Evolutionary conservation across 1,284 basidiomycete genomes (phyloP), one percentile per base, ranked within the genome.

Genomic region (Porodaedalea pini): DNA sequence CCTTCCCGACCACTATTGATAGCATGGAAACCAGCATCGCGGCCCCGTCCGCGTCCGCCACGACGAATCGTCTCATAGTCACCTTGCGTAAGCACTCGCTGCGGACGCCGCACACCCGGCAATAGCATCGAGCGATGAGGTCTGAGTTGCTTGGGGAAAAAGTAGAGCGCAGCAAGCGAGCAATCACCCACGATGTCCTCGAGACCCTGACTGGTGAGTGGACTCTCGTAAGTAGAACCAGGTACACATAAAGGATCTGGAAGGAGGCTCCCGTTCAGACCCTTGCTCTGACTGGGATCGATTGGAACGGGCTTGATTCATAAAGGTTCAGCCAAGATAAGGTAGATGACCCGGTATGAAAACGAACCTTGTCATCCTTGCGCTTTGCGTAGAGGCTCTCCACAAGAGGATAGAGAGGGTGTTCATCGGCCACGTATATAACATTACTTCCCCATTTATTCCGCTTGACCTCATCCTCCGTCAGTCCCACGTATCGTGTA

Each of bases 211-310:
- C 68, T 67, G 7, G 74, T 64, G 41, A 91, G 69, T 1, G 94
- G 95, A 31, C 85, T 86, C 66, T 88, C 85, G 70, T 92, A 95
- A 0, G 91, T 95, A 13, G 94, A 90, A 44, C 92, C 91, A 2
- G 97, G 97, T 4, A 99, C 83, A 67, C 90, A 97, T 53, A 86
- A 83, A 2, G 94, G 88, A 70, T 97, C 94, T 6, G 90, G 83
- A 23, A 92, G 75, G 44, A 94, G 82, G 40, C 78, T 79, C 7
- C 97, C 97, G 49, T 80, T 86, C 52, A 97, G 85, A 10, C 94
- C 93, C 59, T 82, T 82, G 64, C 87, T 92, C 11, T 85, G 71
- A 36, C 79, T 80, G 11, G 81, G 71, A 65, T 96, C 86, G 54
- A 99, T 78, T 0, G 79, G 71, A 57, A 82, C 74, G 58, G 88